These are phyloP conservation scores for Neoboletus magnificus DNA, from an alignment of 768 basidiomycete genomes.

Conservation along the genomic window DNA sequence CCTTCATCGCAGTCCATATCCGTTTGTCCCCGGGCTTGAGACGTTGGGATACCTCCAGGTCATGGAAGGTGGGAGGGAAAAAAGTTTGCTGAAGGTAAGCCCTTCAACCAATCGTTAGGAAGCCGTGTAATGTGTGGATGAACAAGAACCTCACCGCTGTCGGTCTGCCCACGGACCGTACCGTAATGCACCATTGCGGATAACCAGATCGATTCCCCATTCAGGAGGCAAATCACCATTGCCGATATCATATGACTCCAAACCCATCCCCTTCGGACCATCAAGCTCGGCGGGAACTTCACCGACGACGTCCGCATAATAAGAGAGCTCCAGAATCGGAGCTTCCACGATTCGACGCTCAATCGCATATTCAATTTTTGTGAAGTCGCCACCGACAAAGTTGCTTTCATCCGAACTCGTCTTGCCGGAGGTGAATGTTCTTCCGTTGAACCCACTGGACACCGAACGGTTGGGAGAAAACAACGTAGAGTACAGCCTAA, in stretches of 20 bases:
- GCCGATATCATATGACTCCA: constrained; percentile 65
- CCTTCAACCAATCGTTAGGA: constrained; percentile 34
- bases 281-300: constrained; percentile 50
- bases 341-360: constrained; percentile 81
- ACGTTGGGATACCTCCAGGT: constrained; percentile 50
- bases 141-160: constrained; percentile 56
- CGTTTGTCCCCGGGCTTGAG: constrained; percentile 78
- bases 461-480: constrained; percentile 21
- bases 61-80: constrained; percentile 77
- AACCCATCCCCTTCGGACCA: constrained; percentile 29
- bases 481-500: constrained; percentile 41
- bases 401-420: constrained; percentile 50
- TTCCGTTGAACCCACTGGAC: not conserved
- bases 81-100: constrained; percentile 76
- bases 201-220: constrained; percentile 86
- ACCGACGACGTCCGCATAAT: constrained; percentile 85
- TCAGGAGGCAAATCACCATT: constrained; percentile 88
- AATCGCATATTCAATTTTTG: constrained; percentile 78
- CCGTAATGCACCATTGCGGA: constrained; percentile 69
- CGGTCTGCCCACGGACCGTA: constrained; percentile 98
- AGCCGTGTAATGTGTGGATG: not conserved
- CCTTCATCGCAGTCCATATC: constrained; percentile 75
- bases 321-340: constrained; percentile 71
- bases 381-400: constrained; percentile 53
- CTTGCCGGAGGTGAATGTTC: constrained; percentile 1